These are phyloP conservation scores for Dendrostoma leiphaemia DNA, from an alignment of 2,329 filamentous ascomycete species.

Conservation along the genomic window DNA sequence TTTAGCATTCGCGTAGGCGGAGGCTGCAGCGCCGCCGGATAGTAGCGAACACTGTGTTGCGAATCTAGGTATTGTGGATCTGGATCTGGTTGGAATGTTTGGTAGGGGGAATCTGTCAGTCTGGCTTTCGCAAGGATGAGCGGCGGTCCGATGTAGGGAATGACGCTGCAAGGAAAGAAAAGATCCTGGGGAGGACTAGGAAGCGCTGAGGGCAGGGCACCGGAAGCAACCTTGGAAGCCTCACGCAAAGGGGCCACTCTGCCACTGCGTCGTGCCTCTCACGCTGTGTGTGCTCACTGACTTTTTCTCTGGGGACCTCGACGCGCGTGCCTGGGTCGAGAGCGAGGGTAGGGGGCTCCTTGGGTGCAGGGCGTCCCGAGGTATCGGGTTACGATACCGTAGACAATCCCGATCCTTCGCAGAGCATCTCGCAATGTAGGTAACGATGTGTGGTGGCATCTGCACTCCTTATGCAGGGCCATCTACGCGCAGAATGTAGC, in stretches of 20 bases:
- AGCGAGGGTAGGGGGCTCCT: not conserved
- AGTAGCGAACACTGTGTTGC: not conserved
- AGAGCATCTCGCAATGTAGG: not conserved
- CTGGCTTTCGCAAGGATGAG: not conserved
- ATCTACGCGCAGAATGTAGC: not conserved
- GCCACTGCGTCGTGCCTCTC: not conserved
- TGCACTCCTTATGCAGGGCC: conserved; percentile 4
- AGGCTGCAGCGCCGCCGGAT: not conserved
- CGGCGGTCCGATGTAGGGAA: not conserved
- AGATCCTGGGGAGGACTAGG: not conserved
- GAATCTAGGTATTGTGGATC: not conserved
- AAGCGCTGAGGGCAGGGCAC: not conserved
- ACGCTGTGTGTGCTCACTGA: not conserved
- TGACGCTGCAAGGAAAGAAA: not conserved
- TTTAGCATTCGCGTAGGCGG: not conserved
- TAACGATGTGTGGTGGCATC: not conserved
- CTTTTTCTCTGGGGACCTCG: not conserved
- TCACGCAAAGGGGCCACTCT: not conserved
- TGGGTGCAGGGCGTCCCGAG: not conserved
- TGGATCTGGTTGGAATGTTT: not conserved
- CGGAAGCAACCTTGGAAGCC: too few species aligned
- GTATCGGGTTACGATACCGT: not conserved
- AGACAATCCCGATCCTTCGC: too few species aligned
- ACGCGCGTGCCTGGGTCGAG: not conserved
- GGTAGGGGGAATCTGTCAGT: not conserved